Percentiles rank a stretch among this genome's conserved stretches.
phyloP scores from a whole-genome alignment of 768 basidiomycete species.

The Kwoniella botswanensis region DNA sequence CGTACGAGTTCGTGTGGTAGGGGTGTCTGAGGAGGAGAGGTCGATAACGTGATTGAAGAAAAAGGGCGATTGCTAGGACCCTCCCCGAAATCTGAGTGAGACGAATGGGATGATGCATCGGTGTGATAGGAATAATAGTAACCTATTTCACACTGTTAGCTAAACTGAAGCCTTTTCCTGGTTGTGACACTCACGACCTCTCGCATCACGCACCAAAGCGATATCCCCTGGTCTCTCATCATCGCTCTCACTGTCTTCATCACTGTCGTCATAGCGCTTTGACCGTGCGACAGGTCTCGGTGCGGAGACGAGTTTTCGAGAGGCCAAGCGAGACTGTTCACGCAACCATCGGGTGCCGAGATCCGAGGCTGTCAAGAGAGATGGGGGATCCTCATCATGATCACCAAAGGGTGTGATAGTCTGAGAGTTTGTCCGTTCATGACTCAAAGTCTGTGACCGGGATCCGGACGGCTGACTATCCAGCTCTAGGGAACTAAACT shows the following conservation, averaged over 20 bases:
- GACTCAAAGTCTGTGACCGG: not conserved
- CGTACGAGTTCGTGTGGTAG: conserved; percentile 27
- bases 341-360: conserved; percentile 80
- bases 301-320: conserved; percentile 59
- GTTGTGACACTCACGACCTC: conserved; percentile 50
- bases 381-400: conserved; percentile 34
- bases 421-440: not conserved
- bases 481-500: not conserved
- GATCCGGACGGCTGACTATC: not conserved
- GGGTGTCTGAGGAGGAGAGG: conserved; percentile 18
- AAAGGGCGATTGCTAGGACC: conserved; percentile 20
- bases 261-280: conserved; percentile 27
- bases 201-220: conserved; percentile 44
- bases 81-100: conserved; percentile 8
- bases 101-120: conserved; percentile 29
- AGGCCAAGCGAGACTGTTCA: conserved; percentile 75
- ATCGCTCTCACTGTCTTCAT: conserved; percentile 46
- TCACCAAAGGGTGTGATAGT: conserved; percentile 18
- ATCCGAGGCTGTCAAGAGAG: conserved; percentile 58
- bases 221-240: conserved; percentile 45
- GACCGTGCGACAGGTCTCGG: not conserved
- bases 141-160: conserved; percentile 26
- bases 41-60: conserved; percentile 9
- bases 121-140: conserved; percentile 57
- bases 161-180: not conserved